A percentile compares a stretch with the other conserved stretches of the same genome.
phyloP scores from a whole-genome alignment of 371 early-diverging fungal genomes.

The Syncephalastrum monosporum region DNA sequence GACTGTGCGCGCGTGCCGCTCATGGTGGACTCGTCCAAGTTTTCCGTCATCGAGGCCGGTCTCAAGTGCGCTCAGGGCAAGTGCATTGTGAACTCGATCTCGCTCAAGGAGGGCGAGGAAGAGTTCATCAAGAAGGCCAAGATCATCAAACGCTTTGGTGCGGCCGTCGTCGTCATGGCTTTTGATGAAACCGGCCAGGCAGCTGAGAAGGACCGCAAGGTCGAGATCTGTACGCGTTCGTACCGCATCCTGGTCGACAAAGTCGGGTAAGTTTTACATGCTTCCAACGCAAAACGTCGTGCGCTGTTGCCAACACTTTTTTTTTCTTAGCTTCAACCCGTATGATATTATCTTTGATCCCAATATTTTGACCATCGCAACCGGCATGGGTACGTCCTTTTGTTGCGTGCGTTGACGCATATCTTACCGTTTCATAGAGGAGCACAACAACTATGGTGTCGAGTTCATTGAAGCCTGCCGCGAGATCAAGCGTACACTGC shows the following conservation, averaged over 20 bases:
- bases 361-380: slow-evolving; percentile 93
- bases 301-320: neutral
- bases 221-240: slow-evolving; percentile 87
- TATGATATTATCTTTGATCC: slow-evolving; percentile 95
- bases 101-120: slow-evolving; percentile 90
- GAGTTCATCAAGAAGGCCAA: slow-evolving; percentile 89
- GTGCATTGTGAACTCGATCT: slow-evolving; percentile 95
- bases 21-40: slow-evolving; percentile 95
- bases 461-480: slow-evolving; percentile 84
- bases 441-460: slow-evolving; percentile 93
- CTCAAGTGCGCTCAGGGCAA: slow-evolving; percentile 94
- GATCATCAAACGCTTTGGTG: slow-evolving; percentile 85
- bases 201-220: slow-evolving; percentile 78
- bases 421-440: slow-evolving; percentile 46
- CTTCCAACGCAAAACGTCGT: neutral
- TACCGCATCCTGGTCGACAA: slow-evolving; percentile 83
- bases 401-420: neutral
- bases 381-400: slow-evolving; percentile 68
- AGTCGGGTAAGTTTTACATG: slow-evolving; percentile 58
- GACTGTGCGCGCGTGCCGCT: slow-evolving; percentile 85
- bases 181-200: slow-evolving; percentile 95
- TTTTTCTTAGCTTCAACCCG: slow-evolving; percentile 63
- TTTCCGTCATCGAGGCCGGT: slow-evolving; percentile 94
- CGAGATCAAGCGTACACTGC: slow-evolving; percentile 75
- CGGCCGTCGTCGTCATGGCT: slow-evolving; percentile 97